These are phyloP conservation scores for Borealophlyctis nickersoniae DNA, from an alignment of 192 early-diverging fungal species.

Conservation along the genomic window DNA sequence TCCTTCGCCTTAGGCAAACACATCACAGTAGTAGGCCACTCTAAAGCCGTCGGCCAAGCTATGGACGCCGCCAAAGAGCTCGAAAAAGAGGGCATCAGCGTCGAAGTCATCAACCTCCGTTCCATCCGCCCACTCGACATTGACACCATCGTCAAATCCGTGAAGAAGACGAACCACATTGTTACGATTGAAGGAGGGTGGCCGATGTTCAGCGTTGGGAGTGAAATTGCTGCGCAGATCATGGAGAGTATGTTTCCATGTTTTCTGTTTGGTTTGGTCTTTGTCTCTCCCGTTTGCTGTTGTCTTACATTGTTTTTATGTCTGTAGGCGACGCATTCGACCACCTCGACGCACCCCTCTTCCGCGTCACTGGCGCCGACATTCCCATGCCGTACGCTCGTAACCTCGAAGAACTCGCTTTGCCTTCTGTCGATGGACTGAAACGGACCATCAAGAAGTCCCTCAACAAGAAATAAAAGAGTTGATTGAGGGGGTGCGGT, in stretches of 20 bases:
- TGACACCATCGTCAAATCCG: conserved; percentile 82
- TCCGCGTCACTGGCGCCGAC: conserved; percentile 93
- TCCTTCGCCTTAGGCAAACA: conserved; percentile 59
- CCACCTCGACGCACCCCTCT: conserved; percentile 91
- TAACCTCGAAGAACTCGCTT: conserved; percentile 87
- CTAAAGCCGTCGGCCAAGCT: conserved; percentile 78
- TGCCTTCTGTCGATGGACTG: conserved; percentile 82
- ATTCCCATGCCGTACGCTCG: conserved; percentile 95
- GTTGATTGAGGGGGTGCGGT: too few relatives aligned
- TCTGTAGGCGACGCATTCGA: conserved; percentile 82
- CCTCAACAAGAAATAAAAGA: conserved; percentile 51
- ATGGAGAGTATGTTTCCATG: conserved; percentile 75
- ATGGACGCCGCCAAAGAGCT: conserved; percentile 86
- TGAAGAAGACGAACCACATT: conserved; percentile 97
- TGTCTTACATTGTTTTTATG: neutral
- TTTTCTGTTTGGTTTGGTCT: conserved; percentile 1
- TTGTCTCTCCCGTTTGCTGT: conserved; percentile 2
- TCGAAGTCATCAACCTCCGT: conserved; percentile 91
- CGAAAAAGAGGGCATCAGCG: conserved; percentile 65
- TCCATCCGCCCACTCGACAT: conserved; percentile 96
- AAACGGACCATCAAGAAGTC: conserved; percentile 73
- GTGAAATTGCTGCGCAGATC: conserved; percentile 91
- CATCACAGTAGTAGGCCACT: conserved; percentile 93
- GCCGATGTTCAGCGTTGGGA: conserved; percentile 91
- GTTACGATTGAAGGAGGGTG: conserved; percentile 95